phyloP scores from a whole-genome alignment of 257 asterid genomes.

The Scutellaria barbata region DNA sequence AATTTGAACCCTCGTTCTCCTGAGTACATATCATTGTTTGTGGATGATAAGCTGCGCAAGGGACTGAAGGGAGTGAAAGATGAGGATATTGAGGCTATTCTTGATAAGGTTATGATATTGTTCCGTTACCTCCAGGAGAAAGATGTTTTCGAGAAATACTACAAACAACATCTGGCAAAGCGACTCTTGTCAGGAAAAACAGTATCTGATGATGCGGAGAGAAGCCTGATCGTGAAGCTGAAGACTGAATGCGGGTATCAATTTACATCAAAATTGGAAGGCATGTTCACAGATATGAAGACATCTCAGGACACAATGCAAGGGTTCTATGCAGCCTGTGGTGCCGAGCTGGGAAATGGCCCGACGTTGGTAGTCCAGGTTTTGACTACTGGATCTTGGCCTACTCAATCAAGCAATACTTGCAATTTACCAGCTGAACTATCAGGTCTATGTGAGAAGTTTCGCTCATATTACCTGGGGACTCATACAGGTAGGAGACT shows the following conservation, averaged over 20 bases:
- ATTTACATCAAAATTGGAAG: constrained; percentile 86
- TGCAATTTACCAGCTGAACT: constrained; percentile 79
- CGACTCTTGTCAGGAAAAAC: constrained; percentile 86
- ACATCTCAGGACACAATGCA: constrained; percentile 93
- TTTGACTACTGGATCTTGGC: constrained; percentile 89
- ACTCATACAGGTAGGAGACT: constrained; percentile 80
- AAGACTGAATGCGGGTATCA: constrained; percentile 92
- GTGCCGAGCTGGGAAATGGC: constrained; percentile 63
- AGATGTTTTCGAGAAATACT: constrained; percentile 89
- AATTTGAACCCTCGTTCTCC: constrained; percentile 92
- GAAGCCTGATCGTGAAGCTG: constrained; percentile 80
- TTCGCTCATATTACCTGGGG: constrained; percentile 82
- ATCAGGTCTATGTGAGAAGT: constrained; percentile 72
- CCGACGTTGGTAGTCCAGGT: constrained; percentile 83
- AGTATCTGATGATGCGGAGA: constrained; percentile 89
- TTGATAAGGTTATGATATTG: constrained; percentile 90
- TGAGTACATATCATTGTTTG: constrained; percentile 80
- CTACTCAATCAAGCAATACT: constrained; percentile 70
- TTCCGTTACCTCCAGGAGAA: constrained; percentile 95
- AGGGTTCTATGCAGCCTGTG: constrained; percentile 66
- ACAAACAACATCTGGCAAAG: constrained; percentile 91
- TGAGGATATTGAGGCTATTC: constrained; percentile 78
- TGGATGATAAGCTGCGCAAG: constrained; percentile 84
- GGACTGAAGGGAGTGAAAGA: constrained; percentile 87
- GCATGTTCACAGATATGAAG: constrained; percentile 95